Evolutionary conservation across 1,284 basidiomycete species (phyloP), one percentile per base, ranked within the genome.

Genomic region (Cryptococcus hybrid): DNA sequence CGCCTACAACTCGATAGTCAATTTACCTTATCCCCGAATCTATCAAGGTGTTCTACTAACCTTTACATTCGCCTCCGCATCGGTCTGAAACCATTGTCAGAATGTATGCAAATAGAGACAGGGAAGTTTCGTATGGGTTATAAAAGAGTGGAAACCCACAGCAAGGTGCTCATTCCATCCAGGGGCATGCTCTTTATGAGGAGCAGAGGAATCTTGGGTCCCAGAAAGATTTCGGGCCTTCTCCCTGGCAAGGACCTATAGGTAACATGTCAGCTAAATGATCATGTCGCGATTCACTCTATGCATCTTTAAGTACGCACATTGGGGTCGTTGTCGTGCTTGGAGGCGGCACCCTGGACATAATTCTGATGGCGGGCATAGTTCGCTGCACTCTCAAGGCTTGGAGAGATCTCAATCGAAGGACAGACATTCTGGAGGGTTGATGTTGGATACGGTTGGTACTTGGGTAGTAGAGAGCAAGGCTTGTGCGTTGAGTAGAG

Each of bases 101-200:
- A 39, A 8, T 24, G 24, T n/a, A 12, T 12, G 37, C 34, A 2
- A 13, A 34, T n/a, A n/a, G 47, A 34, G 34, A 58, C n/a, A 11
- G n/a, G 47, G n/a, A 24, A 24, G 24, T 24, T 24, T 24, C 24
- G 24, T 24, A 24, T 24, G 24, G 24, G 24, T 24, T 7, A n/a
- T 6, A 24, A 44, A n/a, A 43, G 51, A 13, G 13, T 43, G 38
- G 7, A 13, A 12, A 72, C 72, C 65, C 62, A 74, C 73, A 56
- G 74, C 74, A 18, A 76, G 65, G 11, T 67, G 49, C 64, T 76
- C 74, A 60, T 76, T 76, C 74, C 74, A 76, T 60, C 71, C 70
- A 15, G 74, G 74, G 18, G 74, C 74, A 48, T 67, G 58, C 47
- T 72, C 63, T 47, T 68, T 70, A 62, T 68, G 69, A 12, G 71